These are phyloP conservation scores for Gnetum montanum DNA, from an alignment of 75 land plant species.

Conservation along the genomic window DNA sequence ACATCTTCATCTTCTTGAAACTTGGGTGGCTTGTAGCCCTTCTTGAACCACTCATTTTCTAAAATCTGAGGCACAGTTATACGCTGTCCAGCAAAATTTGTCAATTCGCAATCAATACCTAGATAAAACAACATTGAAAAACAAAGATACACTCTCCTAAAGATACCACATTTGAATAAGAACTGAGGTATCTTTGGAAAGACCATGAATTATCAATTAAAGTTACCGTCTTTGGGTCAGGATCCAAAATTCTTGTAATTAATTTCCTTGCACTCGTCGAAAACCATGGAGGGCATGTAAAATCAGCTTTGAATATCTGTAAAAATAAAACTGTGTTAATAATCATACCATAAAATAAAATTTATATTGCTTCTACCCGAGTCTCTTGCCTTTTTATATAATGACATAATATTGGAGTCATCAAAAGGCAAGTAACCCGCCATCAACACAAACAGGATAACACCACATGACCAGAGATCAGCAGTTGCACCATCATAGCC, in stretches of 20 bases:
- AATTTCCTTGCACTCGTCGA: slow-evolving; percentile 68
- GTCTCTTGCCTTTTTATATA: slow-evolving; percentile 44
- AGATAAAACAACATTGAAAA: background rate
- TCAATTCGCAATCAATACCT: background rate
- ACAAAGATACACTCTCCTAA: background rate
- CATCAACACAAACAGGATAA: slow-evolving; percentile 72
- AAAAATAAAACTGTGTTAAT: background rate
- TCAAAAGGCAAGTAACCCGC: slow-evolving; percentile 85
- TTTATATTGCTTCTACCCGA: background rate
- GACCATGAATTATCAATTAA: background rate
- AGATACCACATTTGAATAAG: background rate
- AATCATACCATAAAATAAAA: background rate
- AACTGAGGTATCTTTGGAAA: background rate
- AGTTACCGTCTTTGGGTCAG: slow-evolving; percentile 82
- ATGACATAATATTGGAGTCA: slow-evolving; percentile 39
- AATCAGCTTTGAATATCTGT: slow-evolving; percentile 82
- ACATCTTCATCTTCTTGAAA: slow-evolving; percentile 57
- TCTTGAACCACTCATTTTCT: slow-evolving; percentile 86
- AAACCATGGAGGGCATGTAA: slow-evolving; percentile 85
- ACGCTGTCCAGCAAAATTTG: slow-evolving; percentile 36
- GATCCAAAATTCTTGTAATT: slow-evolving; percentile 69
- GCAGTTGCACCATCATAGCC: slow-evolving; percentile 93
- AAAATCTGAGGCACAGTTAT: slow-evolving; percentile 69
- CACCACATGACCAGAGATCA: slow-evolving; percentile 90
- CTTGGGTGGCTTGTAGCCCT: slow-evolving; percentile 60